Conservation (phyloP, 805 yeast genomes). For the Teunomyces cretensis region DNA sequence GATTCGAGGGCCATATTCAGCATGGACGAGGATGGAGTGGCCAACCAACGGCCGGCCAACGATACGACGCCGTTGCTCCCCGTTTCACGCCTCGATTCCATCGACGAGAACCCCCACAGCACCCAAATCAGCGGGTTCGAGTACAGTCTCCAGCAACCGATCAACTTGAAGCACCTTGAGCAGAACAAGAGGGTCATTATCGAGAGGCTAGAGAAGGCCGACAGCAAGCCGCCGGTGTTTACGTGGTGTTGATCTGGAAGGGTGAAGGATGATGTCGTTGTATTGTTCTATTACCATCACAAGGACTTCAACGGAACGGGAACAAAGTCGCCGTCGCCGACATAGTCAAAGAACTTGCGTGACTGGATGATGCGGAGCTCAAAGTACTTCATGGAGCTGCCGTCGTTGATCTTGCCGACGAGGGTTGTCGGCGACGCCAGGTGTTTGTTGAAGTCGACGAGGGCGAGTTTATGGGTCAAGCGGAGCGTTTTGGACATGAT, state of each 20-base stretch:
- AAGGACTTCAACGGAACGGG: neutral
- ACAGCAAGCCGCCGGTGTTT: slow-evolving; percentile 59
- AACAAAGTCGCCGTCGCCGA: slow-evolving; percentile 21
- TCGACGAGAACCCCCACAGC: slow-evolving; percentile 1
- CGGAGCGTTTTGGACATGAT: slow-evolving; percentile 54
- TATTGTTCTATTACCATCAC: too few species aligned
- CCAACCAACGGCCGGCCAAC: neutral
- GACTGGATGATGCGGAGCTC: slow-evolving; percentile 72
- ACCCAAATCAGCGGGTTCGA: slow-evolving; percentile 10
- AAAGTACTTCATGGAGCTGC: slow-evolving; percentile 62
- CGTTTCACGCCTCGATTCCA: neutral
- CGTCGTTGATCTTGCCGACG: slow-evolving; percentile 54
- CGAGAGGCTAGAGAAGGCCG: slow-evolving; percentile 57
- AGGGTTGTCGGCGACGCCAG: slow-evolving; percentile 2
- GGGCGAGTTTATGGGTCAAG: slow-evolving; percentile 45
- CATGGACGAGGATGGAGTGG: slow-evolving; percentile 30
- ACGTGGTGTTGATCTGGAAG: slow-evolving; percentile 53
- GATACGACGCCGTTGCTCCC: slow-evolving; percentile 5
- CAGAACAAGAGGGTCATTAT: slow-evolving; percentile 48
- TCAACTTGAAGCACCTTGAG: neutral
- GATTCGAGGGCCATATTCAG: slow-evolving; percentile 38
- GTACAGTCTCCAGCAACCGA: slow-evolving; percentile 6
- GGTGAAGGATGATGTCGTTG: too few species aligned
- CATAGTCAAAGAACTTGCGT: slow-evolving; percentile 36
- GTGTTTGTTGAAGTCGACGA: slow-evolving; percentile 20